Evolutionary conservation across 2,329 filamentous ascomycete genomes (phyloP).

Genomic region (Orbilia javanica): DNA sequence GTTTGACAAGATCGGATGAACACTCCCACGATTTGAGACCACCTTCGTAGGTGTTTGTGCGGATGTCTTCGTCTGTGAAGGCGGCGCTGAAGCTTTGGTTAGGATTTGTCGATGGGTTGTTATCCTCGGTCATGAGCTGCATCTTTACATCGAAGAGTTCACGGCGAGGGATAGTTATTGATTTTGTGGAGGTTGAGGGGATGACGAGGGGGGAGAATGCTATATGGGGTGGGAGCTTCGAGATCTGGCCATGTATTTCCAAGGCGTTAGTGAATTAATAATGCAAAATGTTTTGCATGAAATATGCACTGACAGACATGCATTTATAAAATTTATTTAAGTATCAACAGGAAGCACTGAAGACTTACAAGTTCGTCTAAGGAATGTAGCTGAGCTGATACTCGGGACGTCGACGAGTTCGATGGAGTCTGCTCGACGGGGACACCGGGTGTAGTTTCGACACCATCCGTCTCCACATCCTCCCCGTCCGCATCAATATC

Average conservation of each 20-base stretch:
- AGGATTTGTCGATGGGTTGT: conserved; percentile 61
- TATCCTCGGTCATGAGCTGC: conserved; percentile 79
- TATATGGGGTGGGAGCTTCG: conserved; percentile 77
- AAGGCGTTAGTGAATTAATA: not conserved
- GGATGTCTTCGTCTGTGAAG: conserved; percentile 74
- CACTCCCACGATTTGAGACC: conserved; percentile 94
- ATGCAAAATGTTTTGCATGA: not conserved
- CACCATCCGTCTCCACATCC: conserved; percentile 9
- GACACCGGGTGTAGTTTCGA: not conserved
- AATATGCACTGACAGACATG: not conserved
- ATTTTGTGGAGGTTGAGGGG: conserved; percentile 71
- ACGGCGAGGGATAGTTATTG: conserved; percentile 75
- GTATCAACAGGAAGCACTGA: not conserved
- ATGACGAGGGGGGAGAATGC: conserved; percentile 76
- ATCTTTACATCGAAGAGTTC: conserved; percentile 85
- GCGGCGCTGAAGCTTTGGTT: conserved; percentile 32
- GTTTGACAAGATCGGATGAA: conserved; percentile 81
- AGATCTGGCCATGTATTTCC: conserved; percentile 38
- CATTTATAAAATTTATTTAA: not conserved
- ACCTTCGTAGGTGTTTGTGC: conserved; percentile 85
- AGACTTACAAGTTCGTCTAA: conserved; percentile 52
- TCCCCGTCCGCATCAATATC: conserved; percentile 43
- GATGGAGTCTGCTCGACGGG: conserved; percentile 6
- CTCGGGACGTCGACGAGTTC: conserved; percentile 2
- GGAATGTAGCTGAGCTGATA: conserved; percentile 44